Evolutionary conservation across 352 stramenopile genomes (phyloP).

Genomic region (Phytophthora sansomeana): DNA sequence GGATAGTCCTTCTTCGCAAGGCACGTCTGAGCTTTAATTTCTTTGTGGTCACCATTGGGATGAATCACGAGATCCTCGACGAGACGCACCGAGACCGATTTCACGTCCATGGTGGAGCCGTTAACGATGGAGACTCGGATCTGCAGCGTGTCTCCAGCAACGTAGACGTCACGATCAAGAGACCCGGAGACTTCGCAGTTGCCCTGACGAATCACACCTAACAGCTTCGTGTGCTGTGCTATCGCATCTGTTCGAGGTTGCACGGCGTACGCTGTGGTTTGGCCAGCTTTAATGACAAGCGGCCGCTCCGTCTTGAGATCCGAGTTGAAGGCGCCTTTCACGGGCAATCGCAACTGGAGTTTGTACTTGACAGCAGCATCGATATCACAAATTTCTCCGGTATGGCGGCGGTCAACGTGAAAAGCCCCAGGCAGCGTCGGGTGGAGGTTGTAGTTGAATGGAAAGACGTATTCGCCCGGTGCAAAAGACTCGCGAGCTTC

Average conservation of each 20-base stretch:
- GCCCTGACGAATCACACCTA: slow-evolving; percentile 31
- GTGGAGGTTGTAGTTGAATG: slow-evolving; percentile 36
- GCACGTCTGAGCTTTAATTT: slow-evolving; percentile 29
- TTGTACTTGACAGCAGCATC: slow-evolving; percentile 34
- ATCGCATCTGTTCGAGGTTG: slow-evolving; percentile 21
- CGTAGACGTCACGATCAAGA: slow-evolving; percentile 30
- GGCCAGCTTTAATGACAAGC: slow-evolving; percentile 14
- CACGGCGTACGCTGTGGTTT: slow-evolving; percentile 22
- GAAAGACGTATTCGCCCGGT: slow-evolving; percentile 46
- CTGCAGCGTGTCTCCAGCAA: slow-evolving; percentile 32
- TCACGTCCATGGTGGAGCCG: slow-evolving; percentile 32
- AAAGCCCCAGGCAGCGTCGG: slow-evolving; percentile 29
- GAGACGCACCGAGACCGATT: slow-evolving; percentile 24
- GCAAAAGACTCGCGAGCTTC: slow-evolving; percentile 53
- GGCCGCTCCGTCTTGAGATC: slow-evolving; percentile 23
- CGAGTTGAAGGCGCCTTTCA: slow-evolving; percentile 30
- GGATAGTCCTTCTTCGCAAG: slow-evolving; percentile 27
- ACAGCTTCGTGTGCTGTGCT: slow-evolving; percentile 24
- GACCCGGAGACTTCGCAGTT: slow-evolving; percentile 34
- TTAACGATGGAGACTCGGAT: slow-evolving; percentile 32
- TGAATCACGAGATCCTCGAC: slow-evolving; percentile 30
- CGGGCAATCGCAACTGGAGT: slow-evolving; percentile 32
- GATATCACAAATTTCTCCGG: slow-evolving; percentile 37
- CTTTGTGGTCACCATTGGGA: slow-evolving; percentile 7
- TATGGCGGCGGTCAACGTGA: slow-evolving; percentile 24